Conservation (phyloP, 176 grass and related monocot genomes). For the Zizania latifolia region DNA sequence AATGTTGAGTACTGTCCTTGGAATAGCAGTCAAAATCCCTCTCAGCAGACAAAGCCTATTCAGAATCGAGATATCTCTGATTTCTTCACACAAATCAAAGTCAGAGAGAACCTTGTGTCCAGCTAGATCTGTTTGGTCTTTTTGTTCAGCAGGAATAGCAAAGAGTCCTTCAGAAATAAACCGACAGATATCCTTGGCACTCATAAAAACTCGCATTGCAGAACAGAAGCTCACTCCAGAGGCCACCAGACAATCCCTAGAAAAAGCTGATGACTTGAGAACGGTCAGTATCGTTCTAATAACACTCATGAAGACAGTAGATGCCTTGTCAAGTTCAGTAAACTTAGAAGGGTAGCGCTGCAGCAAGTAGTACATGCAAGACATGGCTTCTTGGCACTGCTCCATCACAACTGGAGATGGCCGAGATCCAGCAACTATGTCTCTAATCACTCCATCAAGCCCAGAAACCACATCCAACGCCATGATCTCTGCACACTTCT, state of each 20-base stretch:
- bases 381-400: constrained; percentile 94
- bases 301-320: constrained; percentile 48
- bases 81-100: constrained; percentile 52
- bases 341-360: constrained; percentile 80
- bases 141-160: constrained; percentile 6
- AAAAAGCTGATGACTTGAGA: constrained; percentile 85
- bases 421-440: constrained; percentile 57
- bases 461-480: constrained; percentile 72
- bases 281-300: constrained; percentile 68
- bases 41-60: constrained; percentile 92
- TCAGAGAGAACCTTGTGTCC: constrained; percentile 22
- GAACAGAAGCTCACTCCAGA: constrained; percentile 93
- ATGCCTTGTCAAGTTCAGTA: constrained; percentile 43
- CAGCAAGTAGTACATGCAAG: constrained; percentile 97
- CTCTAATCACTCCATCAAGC: constrained; percentile 51
- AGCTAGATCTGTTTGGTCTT: constrained; percentile 11
- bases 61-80: constrained; percentile 62
- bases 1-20: constrained; percentile 62
- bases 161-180: constrained; percentile 82
- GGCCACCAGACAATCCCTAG: constrained; percentile 91
- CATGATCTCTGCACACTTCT: constrained; percentile 56
- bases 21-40: constrained; percentile 87
- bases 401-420: constrained; percentile 94
- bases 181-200: constrained; percentile 38
- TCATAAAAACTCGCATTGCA: constrained; percentile 76